These are phyloP conservation scores for Tetraselmis chui DNA, from an alignment of 139 green algal genomes.

Conservation along the genomic window DNA sequence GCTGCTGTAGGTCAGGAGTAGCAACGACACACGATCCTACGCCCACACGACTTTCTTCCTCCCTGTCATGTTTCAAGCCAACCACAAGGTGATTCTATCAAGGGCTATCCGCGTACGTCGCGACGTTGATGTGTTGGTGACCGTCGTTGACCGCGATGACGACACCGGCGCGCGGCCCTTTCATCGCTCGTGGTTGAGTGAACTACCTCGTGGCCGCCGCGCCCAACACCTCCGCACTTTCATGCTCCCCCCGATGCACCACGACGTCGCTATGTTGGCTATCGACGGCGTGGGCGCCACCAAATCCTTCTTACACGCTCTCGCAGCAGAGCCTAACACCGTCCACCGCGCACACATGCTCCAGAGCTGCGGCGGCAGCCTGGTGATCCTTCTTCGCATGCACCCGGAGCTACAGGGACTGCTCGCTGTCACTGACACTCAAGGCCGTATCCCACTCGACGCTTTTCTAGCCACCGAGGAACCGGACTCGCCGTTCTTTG, in stretches of 20 bases:
- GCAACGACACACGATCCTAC: too few species aligned
- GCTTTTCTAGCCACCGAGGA: background rate
- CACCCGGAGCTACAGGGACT: background rate
- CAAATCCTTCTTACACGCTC: background rate
- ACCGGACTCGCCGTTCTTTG: background rate
- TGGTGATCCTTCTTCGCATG: background rate
- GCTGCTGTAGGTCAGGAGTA: too few species aligned
- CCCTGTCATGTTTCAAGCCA: too few species aligned
- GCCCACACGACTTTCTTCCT: too few species aligned
- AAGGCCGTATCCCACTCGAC: background rate
- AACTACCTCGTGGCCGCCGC: background rate
- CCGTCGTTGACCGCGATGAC: too few species aligned
- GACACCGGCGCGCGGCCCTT: too few species aligned
- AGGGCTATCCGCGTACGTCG: too few species aligned
- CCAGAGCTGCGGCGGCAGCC: background rate
- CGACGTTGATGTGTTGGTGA: too few species aligned
- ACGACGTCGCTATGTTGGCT: background rate
- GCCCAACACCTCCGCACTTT: background rate
- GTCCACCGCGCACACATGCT: background rate
- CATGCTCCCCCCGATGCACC: background rate
- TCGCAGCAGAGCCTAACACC: background rate
- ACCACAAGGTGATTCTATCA: too few species aligned
- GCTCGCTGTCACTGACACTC: background rate
- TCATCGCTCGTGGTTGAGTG: background rate
- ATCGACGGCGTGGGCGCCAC: background rate